phyloP scores from a whole-genome alignment of 2,329 filamentous ascomycete genomes.

The Penicillium sp. region DNA sequence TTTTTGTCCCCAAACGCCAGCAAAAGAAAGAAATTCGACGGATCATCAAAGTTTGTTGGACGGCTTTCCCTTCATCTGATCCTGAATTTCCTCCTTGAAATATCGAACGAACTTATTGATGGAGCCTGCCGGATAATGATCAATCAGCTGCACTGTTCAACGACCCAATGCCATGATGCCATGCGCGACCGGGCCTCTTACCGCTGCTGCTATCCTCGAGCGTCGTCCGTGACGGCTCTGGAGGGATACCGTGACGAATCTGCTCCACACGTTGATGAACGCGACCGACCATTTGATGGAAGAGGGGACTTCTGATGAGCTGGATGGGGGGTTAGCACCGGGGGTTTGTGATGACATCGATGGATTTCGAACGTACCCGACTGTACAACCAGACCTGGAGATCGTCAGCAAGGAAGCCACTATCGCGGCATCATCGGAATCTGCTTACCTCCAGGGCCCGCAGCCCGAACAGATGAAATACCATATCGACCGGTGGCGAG shows the following conservation, averaged over 20 bases:
- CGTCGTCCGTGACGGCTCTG: conserved; percentile 52
- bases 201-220: conserved; percentile 46
- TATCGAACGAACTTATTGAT: conserved; percentile 44
- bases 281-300: conserved; percentile 51
- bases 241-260: conserved; percentile 49
- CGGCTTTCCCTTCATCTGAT: conserved; percentile 48
- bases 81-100: conserved; percentile 52
- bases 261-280: conserved; percentile 52
- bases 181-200: conserved; percentile 24
- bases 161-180: background rate
- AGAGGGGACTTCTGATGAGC: conserved; percentile 52
- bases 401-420: conserved; percentile 17
- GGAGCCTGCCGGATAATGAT: conserved; percentile 29
- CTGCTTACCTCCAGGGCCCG: conserved; percentile 44
- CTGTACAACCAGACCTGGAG: conserved; percentile 45
- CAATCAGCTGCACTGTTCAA: background rate
- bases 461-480: conserved; percentile 38
- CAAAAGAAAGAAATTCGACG: background rate
- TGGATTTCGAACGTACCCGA: conserved; percentile 39
- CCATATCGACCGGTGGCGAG: conserved; percentile 27
- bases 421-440: background rate
- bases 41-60: conserved; percentile 37
- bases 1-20: conserved; percentile 20
- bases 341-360: background rate
- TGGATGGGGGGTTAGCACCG: conserved; percentile 28